Base-by-base conservation (phyloP, 192 early-diverging fungal species). In the Entomortierella lignicola region DNA sequence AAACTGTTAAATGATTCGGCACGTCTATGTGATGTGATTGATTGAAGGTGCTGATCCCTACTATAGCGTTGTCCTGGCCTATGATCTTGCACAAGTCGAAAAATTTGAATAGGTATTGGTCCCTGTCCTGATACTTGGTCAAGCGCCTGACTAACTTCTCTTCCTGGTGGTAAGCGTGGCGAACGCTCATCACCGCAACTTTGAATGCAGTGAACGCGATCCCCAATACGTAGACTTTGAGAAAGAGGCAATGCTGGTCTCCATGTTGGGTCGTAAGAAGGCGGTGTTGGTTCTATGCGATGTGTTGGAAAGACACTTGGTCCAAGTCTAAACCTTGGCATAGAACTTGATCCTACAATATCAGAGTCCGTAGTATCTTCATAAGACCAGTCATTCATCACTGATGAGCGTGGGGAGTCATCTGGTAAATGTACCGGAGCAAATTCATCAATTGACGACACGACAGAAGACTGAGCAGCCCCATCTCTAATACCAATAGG, bases 181-280 rank as follows among this genome's bases (percentile, higher is more conserved):
- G 8, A 18, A 6, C 4, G 8, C 23, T 50, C 32, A 0, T 39
- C 52, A 15, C 23, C 2, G 8, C 48, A 57, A 48, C 20, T 41
- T 37, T 60, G 25, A n/a, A 15, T 30, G 8, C 17, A 42, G 31
- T 15, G 58, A 13, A 51, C 50, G 21, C 48, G 42, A 43, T 50
- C 27, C 23, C 41, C 17, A 56, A 27, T 44, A 41, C 13, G 20
- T 4, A 59, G 57, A 2, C 20, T 15, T 2, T 50, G 34, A 3
- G 51, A 26, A 3, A 48, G 39, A 11, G 56, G 52, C 32, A 27
- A 53, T 7, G 55, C 41, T 25, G 43, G 23, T 47, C 74, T 69
- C 66, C 74, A 77, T 7, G 29, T 27, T 7, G 66, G 66, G 41
- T 77, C 61, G 25, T 77, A 77, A 2, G 61, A 64, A 53, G 74